Evolutionary conservation across 768 basidiomycete genomes (phyloP), one percentile per base, ranked within the genome.

Genomic region (Hemileccinum impolitum): DNA sequence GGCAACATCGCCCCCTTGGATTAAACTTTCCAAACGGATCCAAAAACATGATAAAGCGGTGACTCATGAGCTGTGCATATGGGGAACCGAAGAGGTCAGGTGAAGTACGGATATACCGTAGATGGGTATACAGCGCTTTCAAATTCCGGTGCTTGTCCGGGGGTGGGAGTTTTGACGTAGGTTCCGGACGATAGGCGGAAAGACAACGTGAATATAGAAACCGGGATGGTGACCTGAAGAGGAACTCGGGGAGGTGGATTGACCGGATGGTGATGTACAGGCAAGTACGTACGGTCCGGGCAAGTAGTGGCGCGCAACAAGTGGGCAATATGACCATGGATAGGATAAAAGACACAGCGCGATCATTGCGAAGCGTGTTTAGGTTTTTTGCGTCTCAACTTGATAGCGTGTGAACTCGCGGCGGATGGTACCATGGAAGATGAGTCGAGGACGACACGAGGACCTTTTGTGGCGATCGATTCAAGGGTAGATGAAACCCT

Each of bases 381-480:
- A 38, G 43, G 36, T 17, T 47, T 48, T 58, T 54, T 23, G 23
- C 6, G 23, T 23, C 41, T 48, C 40, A 47, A 48, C 35, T 2
- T 32, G 23, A 23, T 9, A 45, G 31, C 48, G 57, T 58, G 57
- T 43, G 56, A 58, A 58, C 31, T 30, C 38, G 44, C 28, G 41
- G 57, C 41, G 45, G 47, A 46, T 15, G 35, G 6, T n/a, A 21
- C 17, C 17, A 51, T 34, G 28, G 37, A 48, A 53, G 51, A 28
- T 39, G 31, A 17, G 39, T 43, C 45, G 44, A 41, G 17, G 21
- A 35, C 42, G 7, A 18, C 12, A 17, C 37, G 12, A 30, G 28
- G 23, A 12, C 30, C 37, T 32, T 11, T 30, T 30, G 15, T 40
- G 49, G 49, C 30, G 21, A 47, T 45, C 34, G 25, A 1, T 21